These are phyloP conservation scores for Thelonectria blattea DNA, from an alignment of 2,329 filamentous ascomycete genomes.

Conservation along the genomic window DNA sequence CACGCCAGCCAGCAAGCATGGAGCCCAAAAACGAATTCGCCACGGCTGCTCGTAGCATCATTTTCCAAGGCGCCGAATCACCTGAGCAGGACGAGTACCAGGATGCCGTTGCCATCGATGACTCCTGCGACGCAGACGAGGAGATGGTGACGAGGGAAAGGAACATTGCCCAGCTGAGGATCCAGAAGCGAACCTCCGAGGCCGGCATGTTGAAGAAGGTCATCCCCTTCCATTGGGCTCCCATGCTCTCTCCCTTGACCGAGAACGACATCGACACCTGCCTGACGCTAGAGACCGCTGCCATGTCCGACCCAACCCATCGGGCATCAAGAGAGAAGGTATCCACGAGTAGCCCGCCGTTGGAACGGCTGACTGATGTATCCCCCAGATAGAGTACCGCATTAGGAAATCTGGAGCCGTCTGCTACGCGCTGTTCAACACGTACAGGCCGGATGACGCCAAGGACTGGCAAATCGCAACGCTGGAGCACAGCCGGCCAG, in stretches of 20 bases:
- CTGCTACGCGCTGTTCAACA: constrained; percentile 80
- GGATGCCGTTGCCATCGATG: constrained; percentile 46
- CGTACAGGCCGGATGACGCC: constrained; percentile 54
- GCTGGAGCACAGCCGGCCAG: constrained; percentile 53
- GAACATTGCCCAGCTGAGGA: constrained; percentile 48
- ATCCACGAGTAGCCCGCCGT: neutral
- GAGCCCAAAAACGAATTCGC: constrained; percentile 37
- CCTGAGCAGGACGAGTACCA: constrained; percentile 25
- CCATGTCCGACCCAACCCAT: constrained; percentile 57
- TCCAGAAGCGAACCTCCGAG: constrained; percentile 42
- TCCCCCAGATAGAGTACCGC: constrained; percentile 41
- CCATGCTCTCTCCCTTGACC: constrained; percentile 69
- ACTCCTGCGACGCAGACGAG: constrained; percentile 48
- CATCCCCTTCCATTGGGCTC: constrained; percentile 67
- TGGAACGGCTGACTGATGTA: constrained; percentile 7
- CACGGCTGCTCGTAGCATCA: constrained; percentile 37
- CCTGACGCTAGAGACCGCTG: constrained; percentile 60
- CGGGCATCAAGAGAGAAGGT: constrained; percentile 62
- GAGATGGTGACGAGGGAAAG: constrained; percentile 46
- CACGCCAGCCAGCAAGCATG: constrained; percentile 14
- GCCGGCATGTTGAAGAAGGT: constrained; percentile 48
- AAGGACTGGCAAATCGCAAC: constrained; percentile 60
- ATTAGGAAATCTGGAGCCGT: constrained; percentile 60
- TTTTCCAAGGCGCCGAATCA: constrained; percentile 31
- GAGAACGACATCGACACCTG: constrained; percentile 68